A percentile compares a stretch with the other conserved stretches of the same genome.
phyloP scores from a whole-genome alignment of 129 eudicot species.

The Escallonia herrerae region DNA sequence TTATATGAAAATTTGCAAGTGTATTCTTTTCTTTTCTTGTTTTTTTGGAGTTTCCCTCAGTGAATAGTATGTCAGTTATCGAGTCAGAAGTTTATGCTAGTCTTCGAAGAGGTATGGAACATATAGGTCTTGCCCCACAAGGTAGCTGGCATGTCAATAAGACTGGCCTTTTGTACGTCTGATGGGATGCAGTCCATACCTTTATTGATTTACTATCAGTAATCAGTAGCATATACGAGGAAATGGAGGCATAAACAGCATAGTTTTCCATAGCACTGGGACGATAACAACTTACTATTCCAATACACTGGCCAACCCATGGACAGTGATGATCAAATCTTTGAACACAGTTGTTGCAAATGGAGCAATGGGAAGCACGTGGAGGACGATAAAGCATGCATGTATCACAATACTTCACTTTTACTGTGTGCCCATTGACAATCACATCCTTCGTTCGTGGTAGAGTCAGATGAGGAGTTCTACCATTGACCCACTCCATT shows the following conservation, averaged over 20 bases:
- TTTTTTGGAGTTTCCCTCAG: too few species aligned
- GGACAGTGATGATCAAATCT: slow-evolving; percentile 97
- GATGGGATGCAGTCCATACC: too few species aligned
- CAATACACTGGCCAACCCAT: slow-evolving; percentile 99
- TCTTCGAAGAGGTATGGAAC: too few species aligned
- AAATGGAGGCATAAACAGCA: background rate
- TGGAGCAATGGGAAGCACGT: slow-evolving; percentile 90
- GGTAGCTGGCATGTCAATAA: background rate
- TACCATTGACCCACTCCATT: slow-evolving; percentile 81
- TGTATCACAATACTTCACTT: slow-evolving; percentile 87
- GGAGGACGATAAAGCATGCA: slow-evolving; percentile 98
- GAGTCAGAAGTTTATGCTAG: too few species aligned
- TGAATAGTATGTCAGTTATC: too few species aligned
- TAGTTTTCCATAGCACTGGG: background rate
- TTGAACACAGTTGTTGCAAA: slow-evolving; percentile 93
- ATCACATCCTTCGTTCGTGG: slow-evolving; percentile 69
- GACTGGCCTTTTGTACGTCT: background rate
- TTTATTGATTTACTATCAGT: too few species aligned
- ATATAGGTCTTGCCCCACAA: too few species aligned
- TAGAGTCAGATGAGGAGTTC: slow-evolving; percentile 59
- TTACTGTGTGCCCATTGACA: slow-evolving; percentile 66
- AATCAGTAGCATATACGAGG: background rate
- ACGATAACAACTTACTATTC: slow-evolving; percentile 58
- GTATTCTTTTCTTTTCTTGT: too few species aligned
- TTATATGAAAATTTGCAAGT: too few species aligned